Conservation (phyloP, 192 early-diverging fungal species). For the Podila horticola region DNA sequence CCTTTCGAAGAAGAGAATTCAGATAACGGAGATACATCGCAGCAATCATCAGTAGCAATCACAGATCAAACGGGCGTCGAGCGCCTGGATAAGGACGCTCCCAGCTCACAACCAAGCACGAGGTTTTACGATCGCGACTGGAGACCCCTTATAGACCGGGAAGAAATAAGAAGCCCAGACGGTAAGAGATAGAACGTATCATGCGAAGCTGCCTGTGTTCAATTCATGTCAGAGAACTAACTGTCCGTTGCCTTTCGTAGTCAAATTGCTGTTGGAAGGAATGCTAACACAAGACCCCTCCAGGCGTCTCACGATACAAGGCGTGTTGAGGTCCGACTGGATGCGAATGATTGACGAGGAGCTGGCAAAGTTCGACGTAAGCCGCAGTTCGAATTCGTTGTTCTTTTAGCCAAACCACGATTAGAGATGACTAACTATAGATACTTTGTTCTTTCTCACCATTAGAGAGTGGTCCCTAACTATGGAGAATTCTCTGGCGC, state of each 20-base stretch:
- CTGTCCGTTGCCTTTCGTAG: not conserved
- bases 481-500: not conserved
- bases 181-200: not conserved
- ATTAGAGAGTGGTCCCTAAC: not conserved
- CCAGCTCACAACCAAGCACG: not conserved
- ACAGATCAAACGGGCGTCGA: not conserved
- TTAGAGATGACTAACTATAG: not conserved
- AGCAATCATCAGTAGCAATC: not conserved
- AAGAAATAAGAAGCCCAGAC: slow-evolving; percentile 6
- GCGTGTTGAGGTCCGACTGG: slow-evolving; percentile 21
- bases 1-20: slow-evolving; percentile 9
- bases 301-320: slow-evolving; percentile 7
- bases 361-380: slow-evolving; percentile 31
- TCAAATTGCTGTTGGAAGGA: not conserved
- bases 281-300: slow-evolving; percentile 25
- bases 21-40: no score
- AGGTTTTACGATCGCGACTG: not conserved
- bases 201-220: no score
- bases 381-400: not conserved
- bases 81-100: not conserved
- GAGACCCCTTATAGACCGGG: not conserved
- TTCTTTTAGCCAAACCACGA: not conserved
- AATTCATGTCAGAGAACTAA: not conserved
- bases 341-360: slow-evolving; percentile 26
- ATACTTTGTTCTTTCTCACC: not conserved